phyloP scores from a whole-genome alignment of 495 filamentous ascomycete genomes.

The Lophiostoma macrostomum region DNA sequence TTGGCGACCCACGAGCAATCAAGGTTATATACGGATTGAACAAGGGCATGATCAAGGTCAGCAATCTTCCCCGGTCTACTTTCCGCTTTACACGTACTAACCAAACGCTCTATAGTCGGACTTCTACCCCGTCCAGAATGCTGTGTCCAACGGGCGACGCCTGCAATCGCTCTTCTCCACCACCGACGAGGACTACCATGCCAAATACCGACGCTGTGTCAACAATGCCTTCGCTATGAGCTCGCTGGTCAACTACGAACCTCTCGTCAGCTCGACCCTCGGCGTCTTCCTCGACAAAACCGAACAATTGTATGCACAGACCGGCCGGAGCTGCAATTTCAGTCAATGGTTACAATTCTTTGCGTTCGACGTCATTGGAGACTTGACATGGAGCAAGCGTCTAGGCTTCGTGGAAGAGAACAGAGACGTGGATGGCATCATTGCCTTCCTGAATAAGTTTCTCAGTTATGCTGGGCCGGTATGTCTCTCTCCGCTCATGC shows the following conservation, averaged over 20 bases:
- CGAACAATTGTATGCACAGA: slow-evolving; percentile 54
- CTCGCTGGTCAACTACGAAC: slow-evolving; percentile 68
- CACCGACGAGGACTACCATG: slow-evolving; percentile 69
- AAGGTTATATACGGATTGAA: slow-evolving; percentile 78
- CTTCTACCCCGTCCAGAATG: slow-evolving; percentile 68
- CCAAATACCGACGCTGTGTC: slow-evolving; percentile 63
- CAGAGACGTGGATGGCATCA: slow-evolving; percentile 44
- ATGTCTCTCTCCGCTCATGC: slow-evolving; percentile 5
- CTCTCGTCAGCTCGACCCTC: slow-evolving; percentile 66
- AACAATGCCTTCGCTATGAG: slow-evolving; percentile 74
- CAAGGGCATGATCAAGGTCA: slow-evolving; percentile 75
- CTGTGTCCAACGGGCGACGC: slow-evolving; percentile 59
- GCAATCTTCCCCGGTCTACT: neutral
- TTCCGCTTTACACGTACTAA: slow-evolving; percentile 2
- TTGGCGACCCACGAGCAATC: slow-evolving; percentile 63
- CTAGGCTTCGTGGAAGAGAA: slow-evolving; percentile 43
- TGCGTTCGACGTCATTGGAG: slow-evolving; percentile 72
- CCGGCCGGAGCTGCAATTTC: slow-evolving; percentile 58
- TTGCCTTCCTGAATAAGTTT: slow-evolving; percentile 44
- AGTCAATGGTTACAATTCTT: slow-evolving; percentile 74
- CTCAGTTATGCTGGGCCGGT: slow-evolving; percentile 48
- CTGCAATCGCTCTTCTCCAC: slow-evolving; percentile 77
- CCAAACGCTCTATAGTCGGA: slow-evolving; percentile 51
- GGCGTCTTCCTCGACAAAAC: slow-evolving; percentile 62
- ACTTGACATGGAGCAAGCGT: slow-evolving; percentile 43